Evolutionary conservation across 2,329 filamentous ascomycete genomes (phyloP).

Genomic region (Arthrobotrys sinensis): DNA sequence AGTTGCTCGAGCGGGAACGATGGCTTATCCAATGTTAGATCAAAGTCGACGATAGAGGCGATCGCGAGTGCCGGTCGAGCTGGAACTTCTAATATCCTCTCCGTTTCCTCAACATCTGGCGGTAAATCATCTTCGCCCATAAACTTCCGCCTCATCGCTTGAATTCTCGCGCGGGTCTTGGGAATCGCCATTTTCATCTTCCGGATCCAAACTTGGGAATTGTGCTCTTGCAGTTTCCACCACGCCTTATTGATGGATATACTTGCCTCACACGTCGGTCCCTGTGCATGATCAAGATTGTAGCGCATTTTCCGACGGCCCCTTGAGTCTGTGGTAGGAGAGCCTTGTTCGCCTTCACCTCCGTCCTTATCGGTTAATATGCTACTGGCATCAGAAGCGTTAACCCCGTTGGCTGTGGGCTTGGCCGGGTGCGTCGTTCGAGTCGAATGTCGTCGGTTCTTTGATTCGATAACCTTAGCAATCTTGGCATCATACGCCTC

Average conservation of each 20-base stretch:
- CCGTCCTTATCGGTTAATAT: slow-evolving; percentile 32
- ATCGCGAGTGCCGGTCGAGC: slow-evolving; percentile 87
- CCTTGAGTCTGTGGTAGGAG: slow-evolving; percentile 45
- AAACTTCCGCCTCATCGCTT: slow-evolving; percentile 83
- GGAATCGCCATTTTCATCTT: slow-evolving; percentile 74
- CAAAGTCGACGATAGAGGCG: slow-evolving; percentile 84
- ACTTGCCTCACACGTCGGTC: slow-evolving; percentile 80
- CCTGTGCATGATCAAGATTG: slow-evolving; percentile 82
- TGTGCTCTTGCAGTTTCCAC: slow-evolving; percentile 81
- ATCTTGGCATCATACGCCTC: slow-evolving; percentile 90
- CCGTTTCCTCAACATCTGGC: slow-evolving; percentile 84
- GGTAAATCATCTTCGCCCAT: slow-evolving; percentile 86
- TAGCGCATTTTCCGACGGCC: slow-evolving; percentile 73
- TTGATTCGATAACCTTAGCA: slow-evolving; percentile 84
- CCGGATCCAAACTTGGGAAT: slow-evolving; percentile 91
- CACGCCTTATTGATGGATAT: slow-evolving; percentile 83
- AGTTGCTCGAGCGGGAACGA: slow-evolving; percentile 87
- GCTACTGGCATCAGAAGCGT: slow-evolving; percentile 49
- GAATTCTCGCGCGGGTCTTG: slow-evolving; percentile 78
- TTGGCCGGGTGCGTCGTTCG: slow-evolving; percentile 30
- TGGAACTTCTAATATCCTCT: slow-evolving; percentile 88
- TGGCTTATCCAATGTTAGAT: slow-evolving; percentile 89
- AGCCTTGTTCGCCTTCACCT: slow-evolving; percentile 24
- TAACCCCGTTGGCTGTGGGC: slow-evolving; percentile 53
- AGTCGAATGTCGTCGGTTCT: slow-evolving; percentile 69